These are phyloP conservation scores for Mycena filopes DNA, from an alignment of 768 basidiomycete genomes.

Conservation along the genomic window DNA sequence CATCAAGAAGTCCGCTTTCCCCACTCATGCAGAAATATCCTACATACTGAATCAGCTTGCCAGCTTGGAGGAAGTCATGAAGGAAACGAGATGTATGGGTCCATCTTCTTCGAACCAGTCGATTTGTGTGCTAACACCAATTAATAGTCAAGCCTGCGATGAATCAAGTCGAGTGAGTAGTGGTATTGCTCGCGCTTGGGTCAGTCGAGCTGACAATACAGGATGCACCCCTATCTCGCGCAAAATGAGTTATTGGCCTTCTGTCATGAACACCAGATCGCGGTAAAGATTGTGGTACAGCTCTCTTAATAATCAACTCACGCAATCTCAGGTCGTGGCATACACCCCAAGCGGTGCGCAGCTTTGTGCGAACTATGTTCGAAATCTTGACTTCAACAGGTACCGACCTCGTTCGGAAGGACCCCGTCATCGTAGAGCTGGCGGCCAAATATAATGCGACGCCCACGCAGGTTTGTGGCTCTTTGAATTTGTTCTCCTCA, in stretches of 20 bases:
- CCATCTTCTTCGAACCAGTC: neutral
- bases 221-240: conserved; percentile 42
- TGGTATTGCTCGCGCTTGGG: too few relatives aligned
- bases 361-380: neutral
- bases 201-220: conserved; percentile 33
- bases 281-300: too few relatives aligned
- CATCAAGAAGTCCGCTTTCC: conserved; percentile 41
- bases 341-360: conserved; percentile 44
- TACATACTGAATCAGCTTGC: neutral
- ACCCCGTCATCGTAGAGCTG: conserved; percentile 40
- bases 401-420: conserved; percentile 40
- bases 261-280: conserved; percentile 43
- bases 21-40: too few relatives aligned
- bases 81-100: conserved; percentile 30
- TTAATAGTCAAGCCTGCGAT: conserved; percentile 43
- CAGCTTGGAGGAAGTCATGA: conserved; percentile 37
- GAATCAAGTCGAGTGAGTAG: conserved; percentile 43
- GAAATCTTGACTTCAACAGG: conserved; percentile 20
- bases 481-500: neutral
- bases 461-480: conserved; percentile 31
- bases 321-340: too few relatives aligned
- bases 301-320: too few relatives aligned
- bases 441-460: conserved; percentile 43
- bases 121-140: neutral
- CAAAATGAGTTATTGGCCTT: conserved; percentile 43